Conservation (phyloP, 192 early-diverging fungal species). For the Coemansia sp. region DNA sequence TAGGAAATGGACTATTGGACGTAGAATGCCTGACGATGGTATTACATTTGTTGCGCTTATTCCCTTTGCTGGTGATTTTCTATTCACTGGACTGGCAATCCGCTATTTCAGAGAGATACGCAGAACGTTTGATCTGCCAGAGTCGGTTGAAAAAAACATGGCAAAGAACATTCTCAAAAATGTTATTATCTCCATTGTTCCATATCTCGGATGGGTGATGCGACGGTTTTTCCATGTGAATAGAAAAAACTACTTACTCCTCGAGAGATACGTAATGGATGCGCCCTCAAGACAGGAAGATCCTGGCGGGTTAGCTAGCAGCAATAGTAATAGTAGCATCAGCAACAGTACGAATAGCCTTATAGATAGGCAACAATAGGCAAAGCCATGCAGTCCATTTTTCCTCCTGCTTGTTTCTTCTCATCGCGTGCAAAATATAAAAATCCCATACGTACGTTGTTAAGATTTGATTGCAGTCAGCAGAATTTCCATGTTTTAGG, state of each 20-base stretch:
- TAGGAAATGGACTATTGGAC: conserved; percentile 33
- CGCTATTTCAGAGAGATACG: conserved; percentile 28
- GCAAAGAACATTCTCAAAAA: conserved; percentile 25
- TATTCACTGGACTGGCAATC: conserved; percentile 30
- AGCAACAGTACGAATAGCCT: neutral
- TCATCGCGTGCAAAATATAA: neutral
- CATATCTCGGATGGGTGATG: conserved; percentile 38
- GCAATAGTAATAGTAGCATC: neutral
- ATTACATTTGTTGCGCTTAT: conserved; percentile 32
- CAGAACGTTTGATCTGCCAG: conserved; percentile 19
- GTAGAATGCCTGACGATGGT: conserved; percentile 29
- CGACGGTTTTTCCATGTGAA: conserved; percentile 34
- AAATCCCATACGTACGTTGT: neutral
- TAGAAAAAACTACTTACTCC: conserved; percentile 32
- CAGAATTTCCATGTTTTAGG: too few relatives aligned
- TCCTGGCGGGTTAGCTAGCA: neutral
- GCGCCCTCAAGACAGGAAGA: neutral
- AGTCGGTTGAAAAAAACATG: conserved; percentile 21
- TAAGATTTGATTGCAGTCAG: too few relatives aligned
- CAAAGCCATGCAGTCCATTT: too few relatives aligned
- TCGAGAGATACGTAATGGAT: conserved; percentile 33
- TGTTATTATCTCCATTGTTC: conserved; percentile 25
- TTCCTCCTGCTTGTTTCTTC: too few relatives aligned
- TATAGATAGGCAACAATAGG: neutral
- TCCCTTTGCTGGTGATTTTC: conserved; percentile 29